Evolutionary conservation across 2,329 filamentous ascomycete species (phyloP).

Genomic region (Alternaria atra): DNA sequence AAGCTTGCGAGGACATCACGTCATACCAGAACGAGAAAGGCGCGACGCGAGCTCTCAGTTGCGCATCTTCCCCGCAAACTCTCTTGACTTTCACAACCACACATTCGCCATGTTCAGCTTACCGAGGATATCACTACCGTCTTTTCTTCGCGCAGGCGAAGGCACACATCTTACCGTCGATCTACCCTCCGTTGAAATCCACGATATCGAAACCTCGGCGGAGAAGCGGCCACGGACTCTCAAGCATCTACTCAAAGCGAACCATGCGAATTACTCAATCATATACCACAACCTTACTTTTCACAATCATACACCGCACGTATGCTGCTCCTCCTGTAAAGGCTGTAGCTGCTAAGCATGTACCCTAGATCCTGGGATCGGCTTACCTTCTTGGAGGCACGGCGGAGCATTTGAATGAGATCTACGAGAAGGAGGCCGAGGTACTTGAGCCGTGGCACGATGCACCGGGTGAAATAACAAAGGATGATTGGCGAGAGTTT

Average conservation of each 20-base stretch:
- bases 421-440: constrained; percentile 81
- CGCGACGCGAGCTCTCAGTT: constrained; percentile 20
- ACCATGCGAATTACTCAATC: constrained; percentile 89
- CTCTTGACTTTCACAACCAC: constrained; percentile 14
- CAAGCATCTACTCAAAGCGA: constrained; percentile 89
- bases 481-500: constrained; percentile 86
- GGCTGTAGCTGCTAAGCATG: constrained; percentile 42
- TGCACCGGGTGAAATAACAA: constrained; percentile 83
- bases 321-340: constrained; percentile 49
- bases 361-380: constrained; percentile 73
- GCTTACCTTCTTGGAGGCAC: constrained; percentile 85
- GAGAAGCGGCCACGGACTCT: constrained; percentile 84
- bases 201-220: constrained; percentile 80
- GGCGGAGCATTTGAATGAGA: constrained; percentile 74
- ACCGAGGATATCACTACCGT: constrained; percentile 31
- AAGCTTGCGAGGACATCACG: constrained; percentile 24
- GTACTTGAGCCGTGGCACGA: constrained; percentile 81
- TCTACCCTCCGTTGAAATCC: constrained; percentile 74
- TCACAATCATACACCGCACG: constrained; percentile 85
- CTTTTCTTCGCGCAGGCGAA: constrained; percentile 27
- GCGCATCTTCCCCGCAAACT: constrained; percentile 31
- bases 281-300: constrained; percentile 77
- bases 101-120: constrained; percentile 34
- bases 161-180: constrained; percentile 49
- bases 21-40: constrained; percentile 35